Percentiles rank a stretch among this genome's conserved stretches.
Conservation (phyloP, 768 basidiomycete genomes). For the Tremella fuciformis region DNA sequence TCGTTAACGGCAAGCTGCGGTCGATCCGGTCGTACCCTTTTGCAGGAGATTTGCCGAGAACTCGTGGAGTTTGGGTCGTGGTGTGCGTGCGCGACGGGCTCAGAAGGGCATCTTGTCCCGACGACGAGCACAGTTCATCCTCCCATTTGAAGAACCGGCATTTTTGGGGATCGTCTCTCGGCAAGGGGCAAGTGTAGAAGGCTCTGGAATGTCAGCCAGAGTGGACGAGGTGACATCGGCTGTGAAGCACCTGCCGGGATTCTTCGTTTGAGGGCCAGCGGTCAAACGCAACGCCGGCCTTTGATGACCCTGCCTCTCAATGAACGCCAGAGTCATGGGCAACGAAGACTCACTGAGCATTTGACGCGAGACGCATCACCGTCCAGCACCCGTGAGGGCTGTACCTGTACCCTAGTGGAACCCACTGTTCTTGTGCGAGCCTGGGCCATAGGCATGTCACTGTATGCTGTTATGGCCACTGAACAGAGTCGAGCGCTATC, state of each 20-base stretch:
- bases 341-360: too few relatives aligned
- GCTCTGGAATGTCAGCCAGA: constrained; percentile 12
- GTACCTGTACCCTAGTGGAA: too few relatives aligned
- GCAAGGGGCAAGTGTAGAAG: constrained; percentile 37
- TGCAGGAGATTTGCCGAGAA: constrained; percentile 26
- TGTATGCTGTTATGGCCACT: too few relatives aligned
- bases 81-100: constrained; percentile 7
- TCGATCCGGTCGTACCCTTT: constrained; percentile 15
- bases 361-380: not conserved
- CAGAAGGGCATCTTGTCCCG: constrained; percentile 10
- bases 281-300: constrained; percentile 18
- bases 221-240: not conserved
- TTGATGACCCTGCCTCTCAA: constrained; percentile 27
- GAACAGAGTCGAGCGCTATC: too few relatives aligned
- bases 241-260: constrained; percentile 37
- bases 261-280: constrained; percentile 40
- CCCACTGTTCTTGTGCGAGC: too few relatives aligned
- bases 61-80: constrained; percentile 10
- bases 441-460: too few relatives aligned
- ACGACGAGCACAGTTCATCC: constrained; percentile 27
- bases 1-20: constrained; percentile 4
- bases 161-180: constrained; percentile 30
- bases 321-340: too few relatives aligned
- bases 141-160: constrained; percentile 48
- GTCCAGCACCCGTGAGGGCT: too few relatives aligned